phyloP scores from a whole-genome alignment of 371 early-diverging fungal genomes.

The Lichtheimia ramosa region DNA sequence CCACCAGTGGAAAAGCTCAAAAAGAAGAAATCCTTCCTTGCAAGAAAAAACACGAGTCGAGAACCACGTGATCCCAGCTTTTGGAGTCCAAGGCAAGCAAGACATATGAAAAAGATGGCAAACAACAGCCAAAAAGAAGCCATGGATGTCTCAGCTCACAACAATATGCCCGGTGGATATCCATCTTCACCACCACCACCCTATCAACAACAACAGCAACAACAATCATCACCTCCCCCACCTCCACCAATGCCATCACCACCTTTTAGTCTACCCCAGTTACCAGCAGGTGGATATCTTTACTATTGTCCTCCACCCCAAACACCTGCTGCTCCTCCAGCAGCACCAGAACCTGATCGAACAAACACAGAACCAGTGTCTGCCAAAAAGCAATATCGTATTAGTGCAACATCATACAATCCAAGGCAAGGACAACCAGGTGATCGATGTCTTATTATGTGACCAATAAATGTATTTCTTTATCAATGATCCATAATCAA shows the following conservation, averaged over 20 bases:
- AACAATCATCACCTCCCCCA: background rate
- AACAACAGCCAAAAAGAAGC: background rate
- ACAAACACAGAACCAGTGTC: background rate
- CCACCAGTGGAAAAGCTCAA: background rate
- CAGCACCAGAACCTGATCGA: background rate
- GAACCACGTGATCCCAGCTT: conserved; percentile 4
- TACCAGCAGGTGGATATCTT: conserved; percentile 9
- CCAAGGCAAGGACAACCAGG: conserved; percentile 5
- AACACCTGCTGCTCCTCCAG: background rate
- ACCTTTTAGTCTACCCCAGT: conserved; percentile 2
- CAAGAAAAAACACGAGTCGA: background rate
- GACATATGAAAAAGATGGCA: background rate
- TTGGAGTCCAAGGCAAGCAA: conserved; percentile 7
- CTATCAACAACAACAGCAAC: background rate
- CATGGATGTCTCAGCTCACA: background rate
- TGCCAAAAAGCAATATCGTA: background rate
- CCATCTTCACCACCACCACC: background rate
- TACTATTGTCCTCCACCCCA: conserved; percentile 8
- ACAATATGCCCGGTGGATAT: conserved; percentile 1
- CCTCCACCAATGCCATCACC: conserved; percentile 1
- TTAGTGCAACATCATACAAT: conserved; percentile 4
- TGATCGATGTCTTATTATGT: conserved; percentile 9
- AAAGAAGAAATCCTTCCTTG: conserved; percentile 9
- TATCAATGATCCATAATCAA: too few relatives aligned
- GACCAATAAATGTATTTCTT: too few relatives aligned